phyloP scores from a whole-genome alignment of 1,284 basidiomycete species.

The Neolentinus lepideus region DNA sequence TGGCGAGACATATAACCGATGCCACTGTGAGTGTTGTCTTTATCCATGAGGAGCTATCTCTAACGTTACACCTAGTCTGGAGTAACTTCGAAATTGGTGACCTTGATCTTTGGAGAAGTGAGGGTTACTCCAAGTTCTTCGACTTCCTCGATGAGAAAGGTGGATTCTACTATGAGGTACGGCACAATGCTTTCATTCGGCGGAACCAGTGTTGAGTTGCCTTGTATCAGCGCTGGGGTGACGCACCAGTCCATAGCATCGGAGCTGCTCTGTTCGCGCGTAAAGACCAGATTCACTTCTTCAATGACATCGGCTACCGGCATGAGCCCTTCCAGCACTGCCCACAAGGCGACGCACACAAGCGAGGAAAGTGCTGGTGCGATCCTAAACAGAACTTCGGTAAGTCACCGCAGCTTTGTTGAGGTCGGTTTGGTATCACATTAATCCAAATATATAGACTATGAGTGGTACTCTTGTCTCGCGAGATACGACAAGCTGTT shows the following conservation, averaged over 20 bases:
- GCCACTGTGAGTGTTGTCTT: slow-evolving; percentile 46
- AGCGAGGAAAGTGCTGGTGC: slow-evolving; percentile 37
- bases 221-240: slow-evolving; percentile 48
- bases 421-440: neutral
- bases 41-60: neutral
- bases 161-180: slow-evolving; percentile 67
- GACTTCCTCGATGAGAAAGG: slow-evolving; percentile 59
- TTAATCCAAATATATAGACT: slow-evolving; percentile 36
- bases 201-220: neutral
- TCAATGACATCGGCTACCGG: slow-evolving; percentile 43
- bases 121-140: slow-evolving; percentile 67
- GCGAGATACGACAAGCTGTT: slow-evolving; percentile 64
- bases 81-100: slow-evolving; percentile 69
- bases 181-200: slow-evolving; percentile 2
- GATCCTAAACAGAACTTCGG: slow-evolving; percentile 34
- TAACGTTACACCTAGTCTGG: slow-evolving; percentile 36
- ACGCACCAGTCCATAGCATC: slow-evolving; percentile 71
- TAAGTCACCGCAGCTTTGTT: slow-evolving; percentile 13
- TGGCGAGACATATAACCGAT: slow-evolving; percentile 59
- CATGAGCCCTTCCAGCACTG: slow-evolving; percentile 50
- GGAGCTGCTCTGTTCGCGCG: slow-evolving; percentile 55
- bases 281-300: slow-evolving; percentile 60
- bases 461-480: slow-evolving; percentile 77
- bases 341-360: slow-evolving; percentile 36
- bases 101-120: slow-evolving; percentile 57